These are phyloP conservation scores for Umbelopsis sp. DNA, from an alignment of 371 early-diverging fungal species.

Conservation along the genomic window DNA sequence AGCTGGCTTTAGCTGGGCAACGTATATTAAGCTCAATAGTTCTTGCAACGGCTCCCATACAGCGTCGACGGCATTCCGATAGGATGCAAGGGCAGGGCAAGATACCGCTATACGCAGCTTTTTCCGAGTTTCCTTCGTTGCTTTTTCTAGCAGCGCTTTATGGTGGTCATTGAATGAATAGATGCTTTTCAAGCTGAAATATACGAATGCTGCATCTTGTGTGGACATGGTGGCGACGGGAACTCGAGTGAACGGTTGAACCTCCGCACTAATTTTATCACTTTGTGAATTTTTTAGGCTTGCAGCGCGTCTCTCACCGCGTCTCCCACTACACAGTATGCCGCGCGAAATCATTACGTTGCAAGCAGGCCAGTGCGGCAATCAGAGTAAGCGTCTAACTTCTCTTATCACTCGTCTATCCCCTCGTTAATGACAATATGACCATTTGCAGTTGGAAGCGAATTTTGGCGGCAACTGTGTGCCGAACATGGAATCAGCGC, in stretches of 20 bases:
- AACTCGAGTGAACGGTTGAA: background rate
- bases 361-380: conserved; percentile 98
- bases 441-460: conserved; percentile 74
- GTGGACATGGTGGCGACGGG: background rate
- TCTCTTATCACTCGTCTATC: background rate
- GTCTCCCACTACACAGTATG: conserved; percentile 37
- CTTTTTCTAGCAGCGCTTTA: background rate
- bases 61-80: conserved; percentile 22
- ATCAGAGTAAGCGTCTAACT: conserved; percentile 74
- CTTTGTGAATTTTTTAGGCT: background rate
- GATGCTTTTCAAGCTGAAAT: background rate
- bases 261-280: conserved; percentile 9
- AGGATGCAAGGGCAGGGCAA: background rate
- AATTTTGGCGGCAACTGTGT: conserved; percentile 92
- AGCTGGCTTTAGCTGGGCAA: conserved; percentile 31
- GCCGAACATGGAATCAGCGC: conserved; percentile 88
- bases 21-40: conserved; percentile 38
- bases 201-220: background rate
- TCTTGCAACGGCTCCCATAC: conserved; percentile 41
- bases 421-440: background rate
- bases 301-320: background rate
- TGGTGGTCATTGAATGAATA: background rate
- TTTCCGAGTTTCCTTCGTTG: background rate
- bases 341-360: conserved; percentile 93
- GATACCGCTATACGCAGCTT: background rate